Evolutionary conservation across 2,329 filamentous ascomycete genomes (phyloP).

Genomic region (Phyllosticta citrichinensis): DNA sequence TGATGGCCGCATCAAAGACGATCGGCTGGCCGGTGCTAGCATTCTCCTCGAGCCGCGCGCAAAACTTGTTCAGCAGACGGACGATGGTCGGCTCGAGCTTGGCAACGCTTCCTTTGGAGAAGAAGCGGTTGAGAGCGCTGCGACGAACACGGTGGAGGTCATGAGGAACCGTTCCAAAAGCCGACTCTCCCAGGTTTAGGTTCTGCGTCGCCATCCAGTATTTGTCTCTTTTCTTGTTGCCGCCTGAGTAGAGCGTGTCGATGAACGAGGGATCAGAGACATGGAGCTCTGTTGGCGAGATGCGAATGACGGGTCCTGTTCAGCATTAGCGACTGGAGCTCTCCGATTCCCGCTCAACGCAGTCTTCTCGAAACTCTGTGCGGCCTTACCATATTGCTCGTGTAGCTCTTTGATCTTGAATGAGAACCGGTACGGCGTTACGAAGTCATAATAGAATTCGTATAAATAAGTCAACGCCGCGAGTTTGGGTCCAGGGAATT

Average conservation of each 20-base stretch:
- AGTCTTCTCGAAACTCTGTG: too few species aligned
- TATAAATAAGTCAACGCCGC: conserved; percentile 26
- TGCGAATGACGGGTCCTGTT: conserved; percentile 32
- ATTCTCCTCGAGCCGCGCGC: conserved; percentile 10
- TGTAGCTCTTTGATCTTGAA: conserved; percentile 28
- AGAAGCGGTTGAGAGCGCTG: conserved; percentile 12
- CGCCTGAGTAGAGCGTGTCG: conserved; percentile 21
- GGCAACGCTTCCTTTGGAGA: conserved; percentile 10
- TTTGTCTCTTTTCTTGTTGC: conserved; percentile 13
- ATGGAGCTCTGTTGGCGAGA: conserved; percentile 34
- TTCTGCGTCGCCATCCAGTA: conserved; percentile 9
- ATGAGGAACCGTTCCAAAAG: conserved; percentile 8
- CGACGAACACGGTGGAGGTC: conserved; percentile 17
- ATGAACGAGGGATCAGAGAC: conserved; percentile 32
- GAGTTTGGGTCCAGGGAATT: conserved; percentile 25
- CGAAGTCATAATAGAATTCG: conserved; percentile 29
- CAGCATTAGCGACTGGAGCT: neutral
- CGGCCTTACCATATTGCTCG: conserved; percentile 21
- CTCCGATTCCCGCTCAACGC: too few species aligned
- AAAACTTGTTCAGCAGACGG: conserved; percentile 9
- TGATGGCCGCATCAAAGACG: conserved; percentile 12
- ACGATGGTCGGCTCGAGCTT: conserved; percentile 12
- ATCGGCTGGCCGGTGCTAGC: conserved; percentile 12
- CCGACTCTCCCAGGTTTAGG: conserved; percentile 5
- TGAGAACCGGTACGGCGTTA: conserved; percentile 20